Conservation (phyloP, 1,139 yeast species). For the Yamadazyma spencermartinsiae region DNA sequence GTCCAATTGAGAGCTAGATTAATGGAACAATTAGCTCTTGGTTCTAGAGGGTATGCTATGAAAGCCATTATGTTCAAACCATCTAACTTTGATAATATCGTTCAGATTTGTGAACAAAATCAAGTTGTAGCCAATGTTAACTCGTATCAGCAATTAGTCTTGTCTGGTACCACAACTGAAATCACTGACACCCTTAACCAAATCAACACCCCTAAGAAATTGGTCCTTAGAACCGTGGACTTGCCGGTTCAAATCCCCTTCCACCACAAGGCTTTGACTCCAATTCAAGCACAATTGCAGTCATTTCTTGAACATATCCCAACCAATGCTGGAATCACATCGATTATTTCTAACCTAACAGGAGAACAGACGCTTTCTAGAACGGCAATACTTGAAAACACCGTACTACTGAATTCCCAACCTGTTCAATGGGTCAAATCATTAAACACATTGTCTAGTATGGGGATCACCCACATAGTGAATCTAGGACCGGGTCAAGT, state of each 20-base stretch:
- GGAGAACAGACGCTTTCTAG: conserved; percentile 22
- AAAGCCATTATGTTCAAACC: conserved; percentile 33
- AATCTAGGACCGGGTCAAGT: conserved; percentile 43
- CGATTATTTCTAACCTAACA: conserved; percentile 37
- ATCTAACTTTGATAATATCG: conserved; percentile 19
- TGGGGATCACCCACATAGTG: conserved; percentile 23
- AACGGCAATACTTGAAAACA: conserved; percentile 15
- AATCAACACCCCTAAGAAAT: conserved; percentile 16
- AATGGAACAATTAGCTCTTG: conserved; percentile 42
- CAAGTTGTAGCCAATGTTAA: conserved; percentile 45
- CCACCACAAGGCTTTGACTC: conserved; percentile 42
- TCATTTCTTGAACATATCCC: conserved; percentile 10
- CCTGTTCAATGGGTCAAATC: conserved; percentile 48
- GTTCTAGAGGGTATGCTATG: conserved; percentile 34
- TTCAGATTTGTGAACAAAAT: conserved; percentile 18
- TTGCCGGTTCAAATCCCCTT: conserved; percentile 57
- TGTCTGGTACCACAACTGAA: conserved; percentile 39
- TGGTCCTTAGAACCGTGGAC: conserved; percentile 16
- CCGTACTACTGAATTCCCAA: conserved; percentile 37
- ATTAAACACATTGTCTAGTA: conserved; percentile 21
- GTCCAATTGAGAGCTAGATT: conserved; percentile 53
- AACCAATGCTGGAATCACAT: conserved; percentile 19
- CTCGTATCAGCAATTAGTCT: conserved; percentile 40
- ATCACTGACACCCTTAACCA: conserved; percentile 20
- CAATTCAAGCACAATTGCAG: conserved; percentile 36